Conservation (phyloP, 78 protist species). For the Fonticula alba region DNA sequence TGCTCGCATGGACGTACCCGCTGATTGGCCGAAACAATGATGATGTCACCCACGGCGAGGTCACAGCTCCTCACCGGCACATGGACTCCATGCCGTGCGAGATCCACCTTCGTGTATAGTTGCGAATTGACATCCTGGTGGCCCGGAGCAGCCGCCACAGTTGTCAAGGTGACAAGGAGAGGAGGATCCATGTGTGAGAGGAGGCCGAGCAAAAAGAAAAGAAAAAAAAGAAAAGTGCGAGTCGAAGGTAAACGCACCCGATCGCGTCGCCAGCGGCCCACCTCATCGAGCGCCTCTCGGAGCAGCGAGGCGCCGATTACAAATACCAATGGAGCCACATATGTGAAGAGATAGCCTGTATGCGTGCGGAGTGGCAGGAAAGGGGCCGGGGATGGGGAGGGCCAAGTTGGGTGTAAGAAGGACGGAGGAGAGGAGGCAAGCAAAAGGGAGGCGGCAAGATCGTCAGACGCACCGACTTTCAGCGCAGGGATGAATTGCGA, state of each 20-base stretch:
- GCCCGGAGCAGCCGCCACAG: no score
- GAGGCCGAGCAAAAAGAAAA: no score
- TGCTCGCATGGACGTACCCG: background rate
- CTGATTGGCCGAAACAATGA: slow-evolving; percentile 1
- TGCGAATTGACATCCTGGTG: background rate
- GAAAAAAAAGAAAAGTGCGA: no score
- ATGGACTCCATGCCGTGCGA: background rate
- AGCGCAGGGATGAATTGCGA: slow-evolving; percentile 17
- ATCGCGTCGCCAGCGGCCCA: background rate
- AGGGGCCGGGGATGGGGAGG: no score
- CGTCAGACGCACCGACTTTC: no score
- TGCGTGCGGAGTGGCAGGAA: no score
- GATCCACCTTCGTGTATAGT: background rate
- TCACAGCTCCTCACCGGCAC: background rate
- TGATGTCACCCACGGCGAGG: slow-evolving; percentile 10
- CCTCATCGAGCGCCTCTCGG: slow-evolving; percentile 30
- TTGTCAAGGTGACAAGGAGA: no score
- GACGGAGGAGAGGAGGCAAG: no score
- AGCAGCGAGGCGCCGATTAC: slow-evolving; percentile 23
- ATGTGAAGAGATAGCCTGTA: slow-evolving; percentile 22
- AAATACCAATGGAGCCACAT: slow-evolving; percentile 26
- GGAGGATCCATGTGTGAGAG: no score
- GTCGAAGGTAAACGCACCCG: no score
- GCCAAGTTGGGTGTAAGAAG: no score
- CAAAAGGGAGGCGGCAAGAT: no score